Conservation (phyloP, 176 grass and related monocot species). For the Bothriochloa decipiens region DNA sequence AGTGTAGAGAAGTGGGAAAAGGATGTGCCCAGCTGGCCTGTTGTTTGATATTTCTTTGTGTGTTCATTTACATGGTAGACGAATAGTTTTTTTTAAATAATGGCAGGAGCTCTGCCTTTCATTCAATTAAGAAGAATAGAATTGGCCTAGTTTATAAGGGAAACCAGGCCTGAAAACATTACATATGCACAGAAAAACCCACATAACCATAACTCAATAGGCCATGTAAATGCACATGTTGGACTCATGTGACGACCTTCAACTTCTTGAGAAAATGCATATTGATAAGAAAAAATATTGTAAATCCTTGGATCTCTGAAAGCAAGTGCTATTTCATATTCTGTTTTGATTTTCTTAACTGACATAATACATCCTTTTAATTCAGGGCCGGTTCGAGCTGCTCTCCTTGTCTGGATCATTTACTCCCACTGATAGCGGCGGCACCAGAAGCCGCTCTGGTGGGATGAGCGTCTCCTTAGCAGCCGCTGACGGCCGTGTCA, state of each 20-base stretch:
- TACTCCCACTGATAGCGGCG: constrained; percentile 74
- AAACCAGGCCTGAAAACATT: no score
- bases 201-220: no score
- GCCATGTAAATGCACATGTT: not conserved
- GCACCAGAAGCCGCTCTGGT: constrained; percentile 74
- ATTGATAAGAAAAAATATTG: constrained; percentile 1
- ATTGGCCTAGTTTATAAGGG: no score
- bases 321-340: not conserved
- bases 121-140: no score
- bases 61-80: not conserved
- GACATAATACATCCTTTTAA: not conserved
- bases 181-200: no score
- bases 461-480: constrained; percentile 93
- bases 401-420: constrained; percentile 89
- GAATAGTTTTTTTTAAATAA: not conserved
- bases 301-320: constrained; percentile 11
- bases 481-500: constrained; percentile 79
- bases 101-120: no score
- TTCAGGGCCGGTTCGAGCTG: constrained; percentile 83
- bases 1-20: not conserved
- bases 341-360: not conserved
- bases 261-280: not conserved
- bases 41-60: constrained; percentile 1
- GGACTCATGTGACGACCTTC: not conserved
- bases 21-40: not conserved